Percentiles rank a stretch among this genome's conserved stretches.
Evolutionary conservation across 345 rosid species (phyloP).

Genomic region (Arabis hirsuta): DNA sequence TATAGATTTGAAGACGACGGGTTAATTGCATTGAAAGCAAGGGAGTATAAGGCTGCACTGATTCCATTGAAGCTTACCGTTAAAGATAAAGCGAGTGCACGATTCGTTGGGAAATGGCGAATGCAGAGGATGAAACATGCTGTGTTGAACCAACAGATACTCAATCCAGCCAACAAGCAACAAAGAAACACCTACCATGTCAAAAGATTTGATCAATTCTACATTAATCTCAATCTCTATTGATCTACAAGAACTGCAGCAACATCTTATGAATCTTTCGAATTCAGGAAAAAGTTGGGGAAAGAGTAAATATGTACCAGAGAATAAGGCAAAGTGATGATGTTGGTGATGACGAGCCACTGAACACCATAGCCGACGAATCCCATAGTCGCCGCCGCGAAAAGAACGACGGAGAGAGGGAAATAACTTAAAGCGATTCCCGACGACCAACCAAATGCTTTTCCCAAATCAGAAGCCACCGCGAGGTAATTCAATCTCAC

Average conservation of each 20-base stretch:
- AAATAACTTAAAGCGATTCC: constrained; percentile 59
- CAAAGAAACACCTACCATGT: constrained; percentile 58
- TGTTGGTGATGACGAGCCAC: constrained; percentile 63
- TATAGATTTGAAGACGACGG: constrained; percentile 52
- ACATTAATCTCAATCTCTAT: neutral
- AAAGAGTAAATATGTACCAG: too few species aligned
- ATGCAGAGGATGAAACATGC: constrained; percentile 80
- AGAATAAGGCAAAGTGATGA: constrained; percentile 64
- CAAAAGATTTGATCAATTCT: neutral
- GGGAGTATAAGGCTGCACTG: constrained; percentile 75
- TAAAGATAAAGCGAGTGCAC: constrained; percentile 73
- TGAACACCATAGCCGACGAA: constrained; percentile 68
- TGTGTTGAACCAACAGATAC: constrained; percentile 95
- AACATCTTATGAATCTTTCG: neutral
- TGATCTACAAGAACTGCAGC: constrained; percentile 1
- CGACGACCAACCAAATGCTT: constrained; percentile 77
- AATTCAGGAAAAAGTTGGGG: too few species aligned
- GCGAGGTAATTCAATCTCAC: constrained; percentile 68
- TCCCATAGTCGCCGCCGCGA: constrained; percentile 59
- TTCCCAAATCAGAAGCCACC: constrained; percentile 82
- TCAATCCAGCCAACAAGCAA: constrained; percentile 77
- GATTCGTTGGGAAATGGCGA: constrained; percentile 62
- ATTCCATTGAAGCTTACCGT: constrained; percentile 77
- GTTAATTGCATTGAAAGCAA: constrained; percentile 64
- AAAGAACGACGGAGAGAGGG: constrained; percentile 66